Conservation (phyloP, 371 early-diverging fungal genomes). For the Mortierella sp. region DNA sequence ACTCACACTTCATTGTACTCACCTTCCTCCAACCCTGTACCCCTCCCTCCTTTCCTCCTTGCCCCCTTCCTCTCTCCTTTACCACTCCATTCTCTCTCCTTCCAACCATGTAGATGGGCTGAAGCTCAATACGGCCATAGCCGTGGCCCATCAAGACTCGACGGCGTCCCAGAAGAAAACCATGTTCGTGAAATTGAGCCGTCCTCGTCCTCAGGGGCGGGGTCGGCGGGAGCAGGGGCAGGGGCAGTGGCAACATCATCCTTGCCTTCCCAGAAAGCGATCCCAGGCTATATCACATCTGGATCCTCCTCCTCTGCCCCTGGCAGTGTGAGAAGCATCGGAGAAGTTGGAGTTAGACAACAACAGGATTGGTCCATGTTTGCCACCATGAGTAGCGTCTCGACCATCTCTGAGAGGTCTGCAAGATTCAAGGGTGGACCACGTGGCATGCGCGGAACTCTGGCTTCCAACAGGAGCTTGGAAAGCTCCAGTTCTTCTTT, state of each 20-base stretch:
- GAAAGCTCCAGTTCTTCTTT: too few relatives aligned
- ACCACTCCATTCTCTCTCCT: background rate
- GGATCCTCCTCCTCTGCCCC: background rate
- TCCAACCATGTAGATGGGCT: slow-evolving; percentile 22
- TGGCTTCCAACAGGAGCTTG: background rate
- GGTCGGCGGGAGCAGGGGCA: background rate
- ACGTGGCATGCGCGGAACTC: background rate
- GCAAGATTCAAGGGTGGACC: slow-evolving; percentile 9
- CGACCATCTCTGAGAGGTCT: slow-evolving; percentile 28
- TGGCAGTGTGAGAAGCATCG: background rate
- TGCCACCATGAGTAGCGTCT: slow-evolving; percentile 48
- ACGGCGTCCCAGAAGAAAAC: slow-evolving; percentile 7
- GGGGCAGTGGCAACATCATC: background rate
- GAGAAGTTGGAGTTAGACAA: background rate
- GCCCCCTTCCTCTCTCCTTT: background rate
- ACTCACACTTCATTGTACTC: slow-evolving; percentile 3
- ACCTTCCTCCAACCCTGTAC: background rate
- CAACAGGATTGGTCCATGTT: slow-evolving; percentile 51
- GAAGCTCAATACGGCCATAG: slow-evolving; percentile 15
- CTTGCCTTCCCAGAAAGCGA: too few relatives aligned
- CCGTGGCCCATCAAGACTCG: background rate
- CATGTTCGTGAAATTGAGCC: background rate
- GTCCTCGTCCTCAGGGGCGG: background rate
- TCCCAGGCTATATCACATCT: background rate
- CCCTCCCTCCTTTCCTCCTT: background rate